Conservation (phyloP, 1,284 basidiomycete species). For the Ustilago xerochloae region DNA sequence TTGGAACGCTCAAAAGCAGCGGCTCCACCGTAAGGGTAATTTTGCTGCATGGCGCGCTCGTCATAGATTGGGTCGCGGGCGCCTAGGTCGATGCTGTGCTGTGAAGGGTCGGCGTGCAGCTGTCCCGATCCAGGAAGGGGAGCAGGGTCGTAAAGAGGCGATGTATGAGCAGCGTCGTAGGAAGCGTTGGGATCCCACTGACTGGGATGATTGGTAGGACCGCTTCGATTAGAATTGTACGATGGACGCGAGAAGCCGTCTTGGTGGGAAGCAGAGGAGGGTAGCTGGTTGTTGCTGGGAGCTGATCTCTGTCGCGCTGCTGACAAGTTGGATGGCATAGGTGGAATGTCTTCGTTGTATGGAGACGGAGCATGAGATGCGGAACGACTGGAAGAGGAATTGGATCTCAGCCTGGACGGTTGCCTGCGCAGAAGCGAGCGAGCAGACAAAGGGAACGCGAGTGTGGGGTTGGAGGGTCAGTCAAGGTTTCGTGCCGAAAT, state of each 20-base stretch:
- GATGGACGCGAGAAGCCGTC: slow-evolving; percentile 18
- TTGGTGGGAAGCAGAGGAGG: slow-evolving; percentile 15
- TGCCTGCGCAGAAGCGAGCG: slow-evolving; percentile 10
- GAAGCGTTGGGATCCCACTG: slow-evolving; percentile 39
- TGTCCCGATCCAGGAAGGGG: slow-evolving; percentile 13
- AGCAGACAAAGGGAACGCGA: not conserved
- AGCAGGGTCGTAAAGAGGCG: slow-evolving; percentile 33
- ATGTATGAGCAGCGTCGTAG: slow-evolving; percentile 28
- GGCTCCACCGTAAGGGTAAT: slow-evolving; percentile 31
- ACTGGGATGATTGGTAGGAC: slow-evolving; percentile 17
- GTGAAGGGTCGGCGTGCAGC: slow-evolving; percentile 20
- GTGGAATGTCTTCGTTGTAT: slow-evolving; percentile 27
- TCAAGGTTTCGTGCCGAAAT: not conserved
- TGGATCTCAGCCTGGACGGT: slow-evolving; percentile 30
- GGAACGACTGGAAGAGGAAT: slow-evolving; percentile 26
- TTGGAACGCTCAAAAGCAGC: slow-evolving; percentile 33
- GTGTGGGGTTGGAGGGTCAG: slow-evolving; percentile 4
- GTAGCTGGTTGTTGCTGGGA: not conserved
- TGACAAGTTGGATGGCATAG: slow-evolving; percentile 31
- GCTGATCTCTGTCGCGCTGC: slow-evolving; percentile 15
- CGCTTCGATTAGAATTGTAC: slow-evolving; percentile 10
- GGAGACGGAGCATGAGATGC: slow-evolving; percentile 9
- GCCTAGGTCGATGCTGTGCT: slow-evolving; percentile 38
- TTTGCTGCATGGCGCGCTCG: slow-evolving; percentile 26
- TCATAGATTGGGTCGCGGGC: slow-evolving; percentile 12